Evolutionary conservation across 2,329 filamentous ascomycete species (phyloP), one percentile per base, ranked within the genome.

Genomic region (Fusarium bactridioides): DNA sequence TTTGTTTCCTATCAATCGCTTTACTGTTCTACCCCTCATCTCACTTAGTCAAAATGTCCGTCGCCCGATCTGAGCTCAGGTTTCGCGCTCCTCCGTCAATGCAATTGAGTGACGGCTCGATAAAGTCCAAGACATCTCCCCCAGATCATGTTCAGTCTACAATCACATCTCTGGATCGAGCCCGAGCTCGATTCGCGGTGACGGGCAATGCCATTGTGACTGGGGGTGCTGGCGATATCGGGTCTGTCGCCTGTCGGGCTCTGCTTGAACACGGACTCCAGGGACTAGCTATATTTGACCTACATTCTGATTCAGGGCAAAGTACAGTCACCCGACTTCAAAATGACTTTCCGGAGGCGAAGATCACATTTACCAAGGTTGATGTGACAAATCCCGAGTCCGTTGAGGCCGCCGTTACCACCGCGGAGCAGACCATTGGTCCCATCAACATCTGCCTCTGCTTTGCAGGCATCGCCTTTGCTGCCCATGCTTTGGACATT

Each of bases 401-500:
- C 6, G 43, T 68, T 5, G 33, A 27, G 10, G 27, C 43, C 7
- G 43, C 64, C 1, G 64, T 68, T 16, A 15, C 19, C 2, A 43
- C 13, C 1, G 48, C 48, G 5, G 65, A 68, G 18, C n/a, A 63
- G 21, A 5, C 5, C 2, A 44, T 68, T 7, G 65, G 65, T 1
- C 41, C 65, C 1, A 10, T 68, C 5, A 63, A 40, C 21, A 48
- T 68, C 5, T 68, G 65, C 18, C 64, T 68, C 12, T 68, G 65
- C 4, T 68, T 68, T 29, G 64, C 64, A 2, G 69, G 68, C 16
- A 72, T 71, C 27, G 68, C 69, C 2, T 68, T 71, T 21, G 64
- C 88, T 72, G 83, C 85, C 1, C 86, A 89, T 69, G 88, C 91
- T 0, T 79, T 92, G 4, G 87, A 91, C 5, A 90, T 91, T 82